Conservation (phyloP, 2,329 filamentous ascomycete genomes). For the Fusarium fracticaudum region DNA sequence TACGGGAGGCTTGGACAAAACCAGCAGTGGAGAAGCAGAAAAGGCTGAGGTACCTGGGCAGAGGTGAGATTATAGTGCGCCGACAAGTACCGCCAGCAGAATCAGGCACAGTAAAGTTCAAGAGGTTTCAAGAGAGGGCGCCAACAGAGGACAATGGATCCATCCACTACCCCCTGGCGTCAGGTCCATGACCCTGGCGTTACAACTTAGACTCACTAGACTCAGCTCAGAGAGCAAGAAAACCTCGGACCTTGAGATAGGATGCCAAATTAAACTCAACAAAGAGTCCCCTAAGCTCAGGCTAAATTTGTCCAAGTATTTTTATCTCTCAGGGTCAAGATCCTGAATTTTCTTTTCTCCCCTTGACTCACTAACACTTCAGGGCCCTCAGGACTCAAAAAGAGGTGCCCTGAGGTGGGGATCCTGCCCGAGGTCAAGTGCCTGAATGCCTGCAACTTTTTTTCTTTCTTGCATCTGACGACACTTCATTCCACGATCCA, state of each 20-base stretch:
- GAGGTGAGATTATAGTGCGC: not conserved
- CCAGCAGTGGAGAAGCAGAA: slow-evolving; percentile 18
- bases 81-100: slow-evolving; percentile 1
- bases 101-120: slow-evolving; percentile 22
- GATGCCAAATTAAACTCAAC: no score
- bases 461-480: slow-evolving; percentile 8
- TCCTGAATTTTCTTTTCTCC: no score
- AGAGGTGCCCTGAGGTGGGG: slow-evolving; percentile 2
- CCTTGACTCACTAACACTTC: not conserved
- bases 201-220: slow-evolving; percentile 6
- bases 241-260: no score
- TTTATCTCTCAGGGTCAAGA: no score
- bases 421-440: not conserved
- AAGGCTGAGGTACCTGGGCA: slow-evolving; percentile 10
- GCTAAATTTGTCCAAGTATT: no score
- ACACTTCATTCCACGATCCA: slow-evolving; percentile 24
- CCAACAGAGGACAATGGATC: slow-evolving; percentile 22
- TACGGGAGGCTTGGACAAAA: slow-evolving; percentile 33
- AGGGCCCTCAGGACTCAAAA: not conserved
- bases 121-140: slow-evolving; percentile 38
- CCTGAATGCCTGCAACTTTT: not conserved
- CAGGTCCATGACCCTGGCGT: slow-evolving; percentile 29
- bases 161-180: slow-evolving; percentile 32
- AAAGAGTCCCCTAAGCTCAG: no score
- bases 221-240: no score